Conservation (phyloP, 441 rosid species). For the Sinapis alba region DNA sequence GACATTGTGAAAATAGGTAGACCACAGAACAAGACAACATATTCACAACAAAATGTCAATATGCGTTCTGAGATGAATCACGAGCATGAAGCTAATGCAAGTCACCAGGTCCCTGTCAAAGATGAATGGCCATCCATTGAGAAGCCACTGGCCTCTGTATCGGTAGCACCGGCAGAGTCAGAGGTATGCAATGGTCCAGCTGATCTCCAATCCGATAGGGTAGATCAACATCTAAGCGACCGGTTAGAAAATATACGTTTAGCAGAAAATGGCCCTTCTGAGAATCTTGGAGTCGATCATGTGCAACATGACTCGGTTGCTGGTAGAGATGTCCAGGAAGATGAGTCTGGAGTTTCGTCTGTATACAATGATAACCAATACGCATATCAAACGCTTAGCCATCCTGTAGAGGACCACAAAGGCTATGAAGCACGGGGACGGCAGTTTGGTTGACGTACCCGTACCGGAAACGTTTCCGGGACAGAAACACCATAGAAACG, state of each 20-base stretch:
- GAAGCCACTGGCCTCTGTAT: slow-evolving; percentile 56
- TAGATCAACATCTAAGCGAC: slow-evolving; percentile 51
- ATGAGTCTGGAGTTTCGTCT: slow-evolving; percentile 54
- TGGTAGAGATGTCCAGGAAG: slow-evolving; percentile 54
- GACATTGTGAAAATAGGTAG: slow-evolving; percentile 96
- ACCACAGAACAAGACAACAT: slow-evolving; percentile 53
- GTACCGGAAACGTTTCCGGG: too few relatives aligned
- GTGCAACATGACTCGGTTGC: slow-evolving; percentile 53
- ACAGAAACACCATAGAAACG: too few relatives aligned
- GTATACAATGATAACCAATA: slow-evolving; percentile 60
- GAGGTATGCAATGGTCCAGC: slow-evolving; percentile 57
- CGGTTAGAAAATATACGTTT: slow-evolving; percentile 57
- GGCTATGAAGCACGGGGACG: too few relatives aligned
- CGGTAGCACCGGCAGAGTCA: slow-evolving; percentile 59
- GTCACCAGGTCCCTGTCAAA: slow-evolving; percentile 52
- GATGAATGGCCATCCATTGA: slow-evolving; percentile 97
- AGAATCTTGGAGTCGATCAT: slow-evolving; percentile 45
- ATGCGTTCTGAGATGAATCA: slow-evolving; percentile 45
- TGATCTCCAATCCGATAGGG: slow-evolving; percentile 55
- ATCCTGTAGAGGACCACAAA: slow-evolving; percentile 63
- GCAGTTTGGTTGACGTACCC: too few relatives aligned
- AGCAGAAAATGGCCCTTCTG: slow-evolving; percentile 54
- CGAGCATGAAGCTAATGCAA: slow-evolving; percentile 46
- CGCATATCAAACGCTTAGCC: slow-evolving; percentile 60
- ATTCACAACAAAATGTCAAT: slow-evolving; percentile 45